phyloP scores from a whole-genome alignment of 352 stramenopile genomes.

The Phytophthora sp. region DNA sequence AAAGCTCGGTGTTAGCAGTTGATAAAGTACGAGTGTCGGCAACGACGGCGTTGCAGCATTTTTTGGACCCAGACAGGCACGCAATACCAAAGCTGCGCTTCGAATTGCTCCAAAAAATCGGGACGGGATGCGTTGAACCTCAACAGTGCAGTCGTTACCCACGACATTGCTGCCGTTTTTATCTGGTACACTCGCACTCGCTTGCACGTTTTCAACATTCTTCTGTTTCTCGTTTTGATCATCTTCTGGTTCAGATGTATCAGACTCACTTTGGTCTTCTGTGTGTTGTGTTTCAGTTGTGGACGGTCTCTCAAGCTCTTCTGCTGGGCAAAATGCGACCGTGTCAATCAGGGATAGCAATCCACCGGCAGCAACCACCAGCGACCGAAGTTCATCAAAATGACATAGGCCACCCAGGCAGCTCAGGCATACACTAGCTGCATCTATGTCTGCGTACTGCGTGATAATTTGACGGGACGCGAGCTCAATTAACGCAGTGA shows the following conservation, averaged over 20 bases:
- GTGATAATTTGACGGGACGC: slow-evolving; percentile 65
- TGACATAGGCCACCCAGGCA: slow-evolving; percentile 72
- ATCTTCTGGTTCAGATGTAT: slow-evolving; percentile 19
- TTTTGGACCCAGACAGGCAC: slow-evolving; percentile 60
- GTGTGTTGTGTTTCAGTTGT: slow-evolving; percentile 14
- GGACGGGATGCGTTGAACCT: slow-evolving; percentile 36
- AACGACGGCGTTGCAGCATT: slow-evolving; percentile 14
- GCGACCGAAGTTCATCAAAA: slow-evolving; percentile 51
- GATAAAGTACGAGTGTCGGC: slow-evolving; percentile 67
- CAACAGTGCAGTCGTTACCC: slow-evolving; percentile 1
- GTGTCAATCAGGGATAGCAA: slow-evolving; percentile 73
- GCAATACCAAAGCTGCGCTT: slow-evolving; percentile 61
- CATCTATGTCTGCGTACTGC: slow-evolving; percentile 59
- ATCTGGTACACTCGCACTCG: not conserved
- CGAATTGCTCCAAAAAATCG: slow-evolving; percentile 61
- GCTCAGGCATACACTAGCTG: slow-evolving; percentile 60
- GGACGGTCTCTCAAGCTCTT: slow-evolving; percentile 35
- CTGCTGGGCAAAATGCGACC: slow-evolving; percentile 64
- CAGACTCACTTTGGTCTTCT: slow-evolving; percentile 32
- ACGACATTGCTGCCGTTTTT: slow-evolving; percentile 5
- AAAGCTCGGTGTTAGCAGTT: slow-evolving; percentile 83
- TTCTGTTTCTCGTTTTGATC: slow-evolving; percentile 15
- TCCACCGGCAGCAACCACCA: slow-evolving; percentile 70
- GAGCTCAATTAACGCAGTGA: slow-evolving; percentile 67
- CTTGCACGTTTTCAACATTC: slow-evolving; percentile 1